phyloP scores from a whole-genome alignment of 2,329 filamentous ascomycete genomes.

The Botryotinia convoluta region DNA sequence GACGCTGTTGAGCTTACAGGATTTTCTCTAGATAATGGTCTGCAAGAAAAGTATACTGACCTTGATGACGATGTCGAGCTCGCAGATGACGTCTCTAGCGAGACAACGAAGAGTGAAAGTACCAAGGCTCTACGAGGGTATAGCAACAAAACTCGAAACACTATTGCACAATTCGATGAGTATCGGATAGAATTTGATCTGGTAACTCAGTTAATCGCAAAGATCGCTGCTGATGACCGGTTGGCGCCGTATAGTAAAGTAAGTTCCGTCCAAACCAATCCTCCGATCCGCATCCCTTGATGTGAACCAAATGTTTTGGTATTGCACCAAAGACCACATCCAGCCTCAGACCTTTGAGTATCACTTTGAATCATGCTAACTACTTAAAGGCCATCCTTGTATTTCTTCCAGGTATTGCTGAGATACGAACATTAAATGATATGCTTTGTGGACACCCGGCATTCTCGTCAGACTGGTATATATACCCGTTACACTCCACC shows the following conservation, averaged over 20 bases:
- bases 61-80: constrained; percentile 58
- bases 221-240: constrained; percentile 67
- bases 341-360: neutral
- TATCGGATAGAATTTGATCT: constrained; percentile 89
- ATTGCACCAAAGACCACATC: neutral
- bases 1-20: constrained; percentile 88
- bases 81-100: constrained; percentile 50
- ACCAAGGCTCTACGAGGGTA: constrained; percentile 69
- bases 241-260: constrained; percentile 68
- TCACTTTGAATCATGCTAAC: neutral
- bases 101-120: constrained; percentile 49
- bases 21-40: constrained; percentile 57
- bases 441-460: constrained; percentile 72
- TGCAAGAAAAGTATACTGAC: constrained; percentile 51
- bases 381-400: constrained; percentile 73
- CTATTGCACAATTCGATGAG: constrained; percentile 77
- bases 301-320: neutral
- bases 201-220: constrained; percentile 73
- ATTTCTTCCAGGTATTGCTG: constrained; percentile 90
- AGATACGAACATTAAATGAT: constrained; percentile 86
- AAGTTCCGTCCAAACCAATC: neutral
- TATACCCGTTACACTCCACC: constrained; percentile 89
- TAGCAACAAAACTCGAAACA: constrained; percentile 70
- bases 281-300: neutral
- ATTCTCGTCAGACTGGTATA: constrained; percentile 75